Base-by-base conservation (phyloP, 192 early-diverging fungal genomes). In the Mortierella hygrophila region DNA sequence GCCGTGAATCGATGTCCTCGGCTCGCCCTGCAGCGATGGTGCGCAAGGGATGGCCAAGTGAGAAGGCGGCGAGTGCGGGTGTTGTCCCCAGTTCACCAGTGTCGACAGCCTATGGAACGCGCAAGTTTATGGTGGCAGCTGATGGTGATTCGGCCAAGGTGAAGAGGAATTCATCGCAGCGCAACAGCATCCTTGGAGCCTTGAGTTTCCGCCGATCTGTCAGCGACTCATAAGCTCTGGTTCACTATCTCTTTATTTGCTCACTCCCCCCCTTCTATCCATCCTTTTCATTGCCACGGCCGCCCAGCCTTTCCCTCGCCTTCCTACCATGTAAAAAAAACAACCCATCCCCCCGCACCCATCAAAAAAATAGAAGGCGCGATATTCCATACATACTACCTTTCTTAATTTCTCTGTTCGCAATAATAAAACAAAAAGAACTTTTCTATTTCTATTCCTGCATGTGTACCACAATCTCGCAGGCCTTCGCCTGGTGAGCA, bases 31-130 rank as follows among this genome's bases (percentile, higher is more conserved):
- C 83, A 35, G 78, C 83, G 16, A 80, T 80, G 83, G 83, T 85
- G 0, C 78, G 83, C 35, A 85, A 85, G 73, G 83, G 83, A 15
- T 85, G 83, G 83, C 83, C 83, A 68, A 85, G 83, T 46, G 83
- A 85, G 75, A 85, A 85, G 70, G 83, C 83, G 0, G 83, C 83
- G 20, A 85, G 32, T 69, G 83, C 78, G 0, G 83, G 83, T 15
- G 83, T 85, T 35, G 83, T 85, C 0, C 83, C 83, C 6, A 85
- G 83, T 77, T 75, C 78, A 10, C 83, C 83, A 0, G 78, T 44
- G 13, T 65, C 78, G 41, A 74, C 55, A 1, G 49, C 71, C 15
- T 80, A 71, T 77, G 83, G 83, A 10, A 85, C 83, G 2, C 83
- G 83, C 83, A 85, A 85, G 63, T 85, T 85, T 40, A 75, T 69